Evolutionary conservation across 768 basidiomycete genomes (phyloP).

Genomic region (Russula abietina): DNA sequence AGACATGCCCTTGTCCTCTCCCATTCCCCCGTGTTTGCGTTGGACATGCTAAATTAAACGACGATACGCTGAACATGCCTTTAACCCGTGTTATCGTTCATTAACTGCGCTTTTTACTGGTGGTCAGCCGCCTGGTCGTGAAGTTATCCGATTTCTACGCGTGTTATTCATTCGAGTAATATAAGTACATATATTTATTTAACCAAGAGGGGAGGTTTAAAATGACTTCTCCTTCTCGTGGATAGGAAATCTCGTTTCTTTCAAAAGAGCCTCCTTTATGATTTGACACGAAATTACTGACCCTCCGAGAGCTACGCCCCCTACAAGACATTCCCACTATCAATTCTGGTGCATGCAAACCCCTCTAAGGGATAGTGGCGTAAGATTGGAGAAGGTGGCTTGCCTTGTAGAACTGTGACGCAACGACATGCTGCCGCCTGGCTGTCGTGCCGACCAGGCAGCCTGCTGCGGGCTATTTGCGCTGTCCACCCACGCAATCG

Average conservation of each 20-base stretch:
- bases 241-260: conserved; percentile 2
- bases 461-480: background rate
- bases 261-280: background rate
- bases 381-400: conserved; percentile 5
- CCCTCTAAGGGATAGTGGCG: background rate
- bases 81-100: conserved; percentile 5
- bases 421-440: background rate
- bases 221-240: background rate
- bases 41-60: background rate
- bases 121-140: background rate
- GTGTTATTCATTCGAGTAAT: background rate
- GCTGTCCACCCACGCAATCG: background rate
- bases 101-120: background rate
- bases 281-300: background rate
- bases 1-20: background rate
- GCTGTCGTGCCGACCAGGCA: background rate
- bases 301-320: background rate
- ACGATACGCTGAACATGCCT: conserved; percentile 3
- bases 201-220: background rate
- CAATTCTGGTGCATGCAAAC: background rate
- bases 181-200: conserved; percentile 1
- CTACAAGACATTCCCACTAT: background rate
- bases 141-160: background rate
- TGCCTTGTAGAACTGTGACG: background rate
- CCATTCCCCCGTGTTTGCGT: background rate